Conservation (phyloP, 352 stramenopile genomes). For the Aphanomyces stellatus region DNA sequence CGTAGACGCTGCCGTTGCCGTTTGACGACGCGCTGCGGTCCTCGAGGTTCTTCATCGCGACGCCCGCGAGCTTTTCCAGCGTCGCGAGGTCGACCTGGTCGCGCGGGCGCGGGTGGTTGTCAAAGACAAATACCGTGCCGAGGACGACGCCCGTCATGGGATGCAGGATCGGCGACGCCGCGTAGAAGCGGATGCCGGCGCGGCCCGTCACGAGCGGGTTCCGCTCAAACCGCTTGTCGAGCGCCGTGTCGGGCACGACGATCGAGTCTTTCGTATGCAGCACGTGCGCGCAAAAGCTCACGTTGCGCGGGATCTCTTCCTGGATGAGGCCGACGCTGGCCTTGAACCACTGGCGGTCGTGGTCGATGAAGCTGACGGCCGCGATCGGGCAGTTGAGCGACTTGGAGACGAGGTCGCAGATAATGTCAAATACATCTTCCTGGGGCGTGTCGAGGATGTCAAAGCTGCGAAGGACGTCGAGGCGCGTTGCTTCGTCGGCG, state of each 20-base stretch:
- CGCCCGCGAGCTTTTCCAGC: constrained; percentile 13
- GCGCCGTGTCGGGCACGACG: constrained; percentile 11
- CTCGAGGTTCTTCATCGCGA: constrained; percentile 20
- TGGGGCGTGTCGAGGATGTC: constrained; percentile 18
- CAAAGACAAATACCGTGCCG: constrained; percentile 81
- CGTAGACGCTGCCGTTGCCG: not conserved
- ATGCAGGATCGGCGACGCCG: constrained; percentile 2
- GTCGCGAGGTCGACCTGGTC: constrained; percentile 12
- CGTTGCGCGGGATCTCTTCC: constrained; percentile 13
- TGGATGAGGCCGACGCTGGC: constrained; percentile 17
- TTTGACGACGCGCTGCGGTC: not conserved
- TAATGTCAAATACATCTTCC: constrained; percentile 21
- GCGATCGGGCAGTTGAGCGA: constrained; percentile 19
- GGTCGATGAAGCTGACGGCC: constrained; percentile 11
- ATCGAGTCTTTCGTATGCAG: constrained; percentile 11
- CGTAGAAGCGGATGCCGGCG: constrained; percentile 17
- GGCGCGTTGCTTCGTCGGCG: not conserved
- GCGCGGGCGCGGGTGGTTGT: constrained; percentile 55
- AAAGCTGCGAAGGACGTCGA: constrained; percentile 4
- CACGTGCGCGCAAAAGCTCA: constrained; percentile 17
- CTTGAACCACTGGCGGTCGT: constrained; percentile 18
- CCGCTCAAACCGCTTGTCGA: constrained; percentile 8
- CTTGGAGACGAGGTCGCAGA: constrained; percentile 17
- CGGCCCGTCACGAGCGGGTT: constrained; percentile 18
- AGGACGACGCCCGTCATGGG: constrained; percentile 70